Percentiles rank a stretch among this genome's conserved stretches.
phyloP scores from a whole-genome alignment of 306 rosid genomes.

The Cucurbita maxima region DNA sequence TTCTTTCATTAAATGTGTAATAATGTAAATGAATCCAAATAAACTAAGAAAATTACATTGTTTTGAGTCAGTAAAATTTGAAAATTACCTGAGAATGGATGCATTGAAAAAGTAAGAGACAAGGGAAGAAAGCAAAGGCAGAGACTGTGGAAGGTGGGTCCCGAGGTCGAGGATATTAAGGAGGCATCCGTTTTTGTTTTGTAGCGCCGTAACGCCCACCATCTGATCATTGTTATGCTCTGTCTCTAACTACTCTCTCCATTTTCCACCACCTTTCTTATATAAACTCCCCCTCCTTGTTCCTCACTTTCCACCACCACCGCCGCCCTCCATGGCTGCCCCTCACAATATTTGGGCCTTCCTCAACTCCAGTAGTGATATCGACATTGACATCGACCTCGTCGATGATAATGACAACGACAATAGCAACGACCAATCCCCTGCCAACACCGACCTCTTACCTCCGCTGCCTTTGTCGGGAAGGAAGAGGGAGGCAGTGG shows the following conservation, averaged over 20 bases:
- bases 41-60: too few species aligned
- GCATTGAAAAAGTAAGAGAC: background rate
- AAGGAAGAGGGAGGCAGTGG: slow-evolving; percentile 1
- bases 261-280: slow-evolving; percentile 10
- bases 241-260: slow-evolving; percentile 1
- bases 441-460: background rate
- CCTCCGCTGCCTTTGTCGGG: background rate
- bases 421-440: background rate
- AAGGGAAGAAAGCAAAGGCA: background rate
- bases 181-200: slow-evolving; percentile 24
- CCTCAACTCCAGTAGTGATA: slow-evolving; percentile 10
- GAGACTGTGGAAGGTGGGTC: slow-evolving; percentile 16
- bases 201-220: slow-evolving; percentile 33
- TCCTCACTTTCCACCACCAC: background rate
- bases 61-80: too few species aligned
- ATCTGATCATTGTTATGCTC: slow-evolving; percentile 29
- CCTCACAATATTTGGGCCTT: slow-evolving; percentile 13
- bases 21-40: background rate
- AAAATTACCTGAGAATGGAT: background rate
- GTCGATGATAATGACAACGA: background rate
- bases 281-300: background rate
- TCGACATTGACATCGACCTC: background rate
- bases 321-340: background rate
- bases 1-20: background rate
- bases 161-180: background rate